A percentile compares a stretch with the other conserved stretches of the same genome.
Conservation (phyloP, 768 basidiomycete species). For the Grammothele lineata region DNA sequence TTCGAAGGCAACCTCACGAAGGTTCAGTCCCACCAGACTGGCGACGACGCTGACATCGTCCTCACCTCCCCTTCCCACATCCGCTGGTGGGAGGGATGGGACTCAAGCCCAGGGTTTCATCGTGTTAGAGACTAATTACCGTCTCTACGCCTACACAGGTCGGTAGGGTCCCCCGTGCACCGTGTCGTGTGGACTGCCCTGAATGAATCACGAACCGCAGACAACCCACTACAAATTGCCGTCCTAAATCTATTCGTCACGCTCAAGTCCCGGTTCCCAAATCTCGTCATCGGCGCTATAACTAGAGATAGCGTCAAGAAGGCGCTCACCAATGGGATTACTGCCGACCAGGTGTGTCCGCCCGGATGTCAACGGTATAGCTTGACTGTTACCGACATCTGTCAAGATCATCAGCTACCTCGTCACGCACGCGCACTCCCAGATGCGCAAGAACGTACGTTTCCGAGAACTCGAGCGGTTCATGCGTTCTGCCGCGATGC, state of each 20-base stretch:
- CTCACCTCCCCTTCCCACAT: slow-evolving; percentile 71
- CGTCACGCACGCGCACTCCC: slow-evolving; percentile 91
- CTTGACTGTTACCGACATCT: slow-evolving; percentile 4
- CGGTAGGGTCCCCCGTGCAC: slow-evolving; percentile 2
- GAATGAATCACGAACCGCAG: slow-evolving; percentile 34
- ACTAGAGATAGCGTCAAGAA: slow-evolving; percentile 95
- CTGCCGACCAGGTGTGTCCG: slow-evolving; percentile 80
- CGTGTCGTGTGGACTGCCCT: neutral
- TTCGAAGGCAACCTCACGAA: slow-evolving; percentile 59
- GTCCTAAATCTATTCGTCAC: slow-evolving; percentile 92
- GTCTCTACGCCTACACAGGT: slow-evolving; percentile 98
- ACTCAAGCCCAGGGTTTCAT: slow-evolving; percentile 83
- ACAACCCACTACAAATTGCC: slow-evolving; percentile 93
- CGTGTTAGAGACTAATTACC: slow-evolving; percentile 96
- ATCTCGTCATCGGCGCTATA: slow-evolving; percentile 93
- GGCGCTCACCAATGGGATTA: slow-evolving; percentile 91
- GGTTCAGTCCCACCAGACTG: slow-evolving; percentile 92
- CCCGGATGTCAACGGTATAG: neutral
- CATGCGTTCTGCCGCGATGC: neutral
- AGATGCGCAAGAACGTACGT: slow-evolving; percentile 96
- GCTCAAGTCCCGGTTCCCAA: slow-evolving; percentile 92
- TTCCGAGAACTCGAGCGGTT: no score
- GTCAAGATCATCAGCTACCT: slow-evolving; percentile 91
- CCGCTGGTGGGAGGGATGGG: slow-evolving; percentile 47
- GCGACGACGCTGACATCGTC: slow-evolving; percentile 94